phyloP scores from a whole-genome alignment of 257 asterid genomes.

The Nicotiana paniculata region DNA sequence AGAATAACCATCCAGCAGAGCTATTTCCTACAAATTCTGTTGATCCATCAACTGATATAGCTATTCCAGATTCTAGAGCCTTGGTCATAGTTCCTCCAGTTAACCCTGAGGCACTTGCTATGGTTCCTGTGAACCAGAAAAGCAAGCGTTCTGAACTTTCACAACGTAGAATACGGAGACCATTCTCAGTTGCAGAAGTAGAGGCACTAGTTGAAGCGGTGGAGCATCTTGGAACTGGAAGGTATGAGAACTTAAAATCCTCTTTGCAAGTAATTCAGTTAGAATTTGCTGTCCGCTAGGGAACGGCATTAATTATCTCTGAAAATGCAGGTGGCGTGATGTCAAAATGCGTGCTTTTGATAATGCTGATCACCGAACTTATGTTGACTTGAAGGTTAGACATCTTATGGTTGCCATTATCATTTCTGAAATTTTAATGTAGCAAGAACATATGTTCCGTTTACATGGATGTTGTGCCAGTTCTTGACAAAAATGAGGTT shows the following conservation, averaged over 20 bases:
- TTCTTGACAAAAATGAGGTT: not conserved
- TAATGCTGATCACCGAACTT: slow-evolving; percentile 87
- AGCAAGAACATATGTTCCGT: not conserved
- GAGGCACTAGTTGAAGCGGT: slow-evolving; percentile 97
- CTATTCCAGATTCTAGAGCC: slow-evolving; percentile 51
- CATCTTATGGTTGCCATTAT: not conserved
- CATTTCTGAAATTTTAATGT: not conserved
- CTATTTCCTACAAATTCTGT: slow-evolving; percentile 29
- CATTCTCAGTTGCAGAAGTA: slow-evolving; percentile 86
- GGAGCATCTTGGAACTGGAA: slow-evolving; percentile 91
- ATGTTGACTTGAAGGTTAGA: slow-evolving; percentile 85
- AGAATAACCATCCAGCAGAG: slow-evolving; percentile 16
- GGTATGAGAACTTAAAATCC: slow-evolving; percentile 28
- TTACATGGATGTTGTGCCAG: not conserved
- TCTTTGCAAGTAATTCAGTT: not conserved
- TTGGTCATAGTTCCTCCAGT: slow-evolving; percentile 39
- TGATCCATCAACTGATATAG: slow-evolving; percentile 25
- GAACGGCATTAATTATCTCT: not conserved
- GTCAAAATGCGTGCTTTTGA: slow-evolving; percentile 88
- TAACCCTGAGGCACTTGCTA: slow-evolving; percentile 52
- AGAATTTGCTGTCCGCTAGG: not conserved
- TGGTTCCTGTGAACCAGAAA: slow-evolving; percentile 51
- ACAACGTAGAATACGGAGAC: slow-evolving; percentile 89
- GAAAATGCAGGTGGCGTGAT: slow-evolving; percentile 88
- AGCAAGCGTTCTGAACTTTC: slow-evolving; percentile 60